Evolutionary conservation across 768 basidiomycete genomes (phyloP), one percentile per base, ranked within the genome.

Genomic region (Lactifluus rugatus): DNA sequence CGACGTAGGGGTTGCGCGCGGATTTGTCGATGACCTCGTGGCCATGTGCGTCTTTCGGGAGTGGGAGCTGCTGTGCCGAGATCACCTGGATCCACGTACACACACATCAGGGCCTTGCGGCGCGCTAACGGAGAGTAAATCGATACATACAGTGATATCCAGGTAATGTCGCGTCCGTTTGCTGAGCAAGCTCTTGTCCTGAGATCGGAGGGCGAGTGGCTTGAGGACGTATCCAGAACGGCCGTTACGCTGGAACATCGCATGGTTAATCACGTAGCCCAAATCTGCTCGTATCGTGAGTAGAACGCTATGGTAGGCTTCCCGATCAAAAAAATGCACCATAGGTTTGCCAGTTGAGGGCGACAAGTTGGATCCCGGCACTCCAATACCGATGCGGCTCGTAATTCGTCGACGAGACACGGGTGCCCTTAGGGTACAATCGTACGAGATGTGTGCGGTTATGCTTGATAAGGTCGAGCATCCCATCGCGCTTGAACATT

Each of bases 301-400:
- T 44, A 41, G 2, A 28, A 11, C 3, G 32, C 17, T 9, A 2
- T 32, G 48, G 23, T 11, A 39, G 37, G 14, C 17, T 16, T 21
- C 44, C 32, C 39, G 21, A 26, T 7, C 16, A 19, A 31, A 31
- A 31, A 31, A 13, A 75, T 84, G 55, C 67, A 94, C 93, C 93
- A 63, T 85, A 85, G 0, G 93, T 98, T 71, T 99, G 95, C 93
- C 93, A 98, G 70, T 99, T 99, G 54, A 99, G 78, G 8, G 95
- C 93, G 0, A 93, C 93, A 5, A 97, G 71, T 70, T 97, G 94
- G 13, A 83, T 80, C 0, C 95, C 95, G 2, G 83, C 83, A 0
- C 83, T 82, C 95, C 95, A 99, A 68, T 83, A 93, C 17, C 83
- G 78, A 70, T 93, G 85, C 7, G 94, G 94, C 61, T 87, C 79